These are phyloP conservation scores for Toxicodendron radicans DNA, from an alignment of 345 rosid species.

Conservation along the genomic window DNA sequence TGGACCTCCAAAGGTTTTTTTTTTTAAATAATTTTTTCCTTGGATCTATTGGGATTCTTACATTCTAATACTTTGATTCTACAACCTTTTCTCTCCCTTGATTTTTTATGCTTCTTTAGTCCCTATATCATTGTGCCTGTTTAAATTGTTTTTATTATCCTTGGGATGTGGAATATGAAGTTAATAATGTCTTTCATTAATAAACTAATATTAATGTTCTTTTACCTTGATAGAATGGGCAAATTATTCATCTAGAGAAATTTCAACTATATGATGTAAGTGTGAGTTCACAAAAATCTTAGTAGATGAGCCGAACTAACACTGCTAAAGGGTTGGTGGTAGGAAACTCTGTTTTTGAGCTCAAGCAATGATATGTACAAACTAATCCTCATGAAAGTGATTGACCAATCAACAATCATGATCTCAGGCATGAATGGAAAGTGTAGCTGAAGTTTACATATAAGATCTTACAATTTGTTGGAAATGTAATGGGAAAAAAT, in stretches of 20 bases:
- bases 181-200: not conserved
- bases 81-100: not conserved
- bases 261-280: too few species aligned
- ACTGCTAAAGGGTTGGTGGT: not conserved
- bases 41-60: not conserved
- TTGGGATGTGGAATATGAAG: not conserved
- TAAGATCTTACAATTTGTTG: not conserved
- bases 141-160: not conserved
- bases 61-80: not conserved
- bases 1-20: constrained; percentile 85
- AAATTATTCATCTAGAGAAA: not conserved
- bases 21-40: not conserved
- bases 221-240: not conserved
- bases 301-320: not conserved
- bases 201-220: not conserved
- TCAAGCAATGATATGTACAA: too few species aligned
- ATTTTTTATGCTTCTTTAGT: too few species aligned
- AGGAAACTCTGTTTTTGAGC: not conserved
- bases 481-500: not conserved
- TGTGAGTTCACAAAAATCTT: not conserved
- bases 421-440: not conserved
- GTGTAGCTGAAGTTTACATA: not conserved
- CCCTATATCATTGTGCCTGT: not conserved
- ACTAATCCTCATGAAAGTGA: not conserved
- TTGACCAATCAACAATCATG: not conserved